These are phyloP conservation scores for Globisporangium cylindrosporum DNA, from an alignment of 352 stramenopile species.

Conservation along the genomic window DNA sequence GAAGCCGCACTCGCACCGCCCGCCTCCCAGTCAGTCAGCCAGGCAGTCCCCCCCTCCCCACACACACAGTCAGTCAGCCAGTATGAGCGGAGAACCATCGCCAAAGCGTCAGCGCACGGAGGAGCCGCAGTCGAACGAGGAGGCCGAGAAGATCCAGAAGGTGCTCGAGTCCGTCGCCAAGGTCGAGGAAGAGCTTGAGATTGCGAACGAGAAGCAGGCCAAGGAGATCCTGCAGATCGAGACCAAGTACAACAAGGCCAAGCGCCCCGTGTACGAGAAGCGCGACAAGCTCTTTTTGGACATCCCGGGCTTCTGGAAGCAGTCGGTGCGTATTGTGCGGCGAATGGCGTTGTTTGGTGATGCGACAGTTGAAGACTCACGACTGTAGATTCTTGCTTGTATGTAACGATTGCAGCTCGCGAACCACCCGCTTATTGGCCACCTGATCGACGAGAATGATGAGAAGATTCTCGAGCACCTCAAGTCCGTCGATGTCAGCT, in stretches of 20 bases:
- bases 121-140: constrained; percentile 26
- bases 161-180: constrained; percentile 46
- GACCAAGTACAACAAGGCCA: constrained; percentile 72
- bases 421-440: constrained; percentile 66
- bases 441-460: constrained; percentile 47
- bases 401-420: constrained; percentile 35
- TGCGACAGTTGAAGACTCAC: not conserved
- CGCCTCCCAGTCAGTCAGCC: not conserved
- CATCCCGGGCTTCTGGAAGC: constrained; percentile 78
- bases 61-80: constrained; percentile 1
- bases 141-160: constrained; percentile 50
- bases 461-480: constrained; percentile 50
- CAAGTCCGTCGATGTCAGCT: constrained; percentile 56
- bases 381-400: constrained; percentile 1
- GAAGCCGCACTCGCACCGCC: not conserved
- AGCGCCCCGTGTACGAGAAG: constrained; percentile 65
- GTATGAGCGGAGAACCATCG: constrained; percentile 53
- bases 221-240: constrained; percentile 71
- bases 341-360: not conserved
- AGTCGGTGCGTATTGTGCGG: constrained; percentile 41
- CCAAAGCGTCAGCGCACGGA: constrained; percentile 77
- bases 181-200: constrained; percentile 65
- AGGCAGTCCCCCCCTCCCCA: not conserved
- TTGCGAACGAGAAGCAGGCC: constrained; percentile 58
- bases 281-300: constrained; percentile 56